Conservation (phyloP, 345 rosid genomes). For the Luvunga scandens region DNA sequence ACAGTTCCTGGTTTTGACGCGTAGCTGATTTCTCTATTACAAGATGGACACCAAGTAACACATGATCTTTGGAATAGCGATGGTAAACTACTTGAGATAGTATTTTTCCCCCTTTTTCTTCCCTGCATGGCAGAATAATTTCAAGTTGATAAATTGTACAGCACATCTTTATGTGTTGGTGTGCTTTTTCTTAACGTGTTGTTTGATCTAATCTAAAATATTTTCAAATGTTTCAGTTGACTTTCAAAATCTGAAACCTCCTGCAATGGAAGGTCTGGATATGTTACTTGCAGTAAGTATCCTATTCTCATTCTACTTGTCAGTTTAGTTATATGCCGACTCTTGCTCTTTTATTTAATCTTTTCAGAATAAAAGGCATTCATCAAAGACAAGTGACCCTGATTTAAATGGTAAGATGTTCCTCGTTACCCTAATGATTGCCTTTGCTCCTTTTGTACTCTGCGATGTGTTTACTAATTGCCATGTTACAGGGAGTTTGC, state of each 20-base stretch:
- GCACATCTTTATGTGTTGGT: background rate
- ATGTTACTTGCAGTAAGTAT: slow-evolving; percentile 50
- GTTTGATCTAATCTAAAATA: background rate
- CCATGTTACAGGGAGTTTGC: slow-evolving; percentile 48
- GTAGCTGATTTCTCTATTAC: slow-evolving; percentile 78
- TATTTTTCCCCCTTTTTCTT: background rate
- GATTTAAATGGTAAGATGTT: slow-evolving; percentile 52
- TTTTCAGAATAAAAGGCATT: slow-evolving; percentile 56
- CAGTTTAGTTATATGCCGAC: background rate
- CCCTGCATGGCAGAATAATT: background rate
- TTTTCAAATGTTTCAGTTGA: slow-evolving; percentile 46
- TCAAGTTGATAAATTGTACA: background rate
- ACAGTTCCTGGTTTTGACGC: slow-evolving; percentile 15
- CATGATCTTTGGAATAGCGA: slow-evolving; percentile 46
- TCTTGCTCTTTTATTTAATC: background rate
- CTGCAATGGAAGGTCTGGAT: slow-evolving; percentile 74
- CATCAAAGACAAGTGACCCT: slow-evolving; percentile 43
- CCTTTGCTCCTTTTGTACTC: slow-evolving; percentile 11
- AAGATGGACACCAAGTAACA: slow-evolving; percentile 60
- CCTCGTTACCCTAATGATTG: slow-evolving; percentile 6
- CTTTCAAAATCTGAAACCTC: slow-evolving; percentile 55
- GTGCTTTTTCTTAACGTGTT: background rate
- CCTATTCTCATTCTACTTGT: background rate
- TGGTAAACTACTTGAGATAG: slow-evolving; percentile 27
- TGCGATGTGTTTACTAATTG: slow-evolving; percentile 13